Percentiles rank a stretch among this genome's conserved stretches.
Conservation (phyloP, 768 basidiomycete species). For the Tremella mesenterica region DNA sequence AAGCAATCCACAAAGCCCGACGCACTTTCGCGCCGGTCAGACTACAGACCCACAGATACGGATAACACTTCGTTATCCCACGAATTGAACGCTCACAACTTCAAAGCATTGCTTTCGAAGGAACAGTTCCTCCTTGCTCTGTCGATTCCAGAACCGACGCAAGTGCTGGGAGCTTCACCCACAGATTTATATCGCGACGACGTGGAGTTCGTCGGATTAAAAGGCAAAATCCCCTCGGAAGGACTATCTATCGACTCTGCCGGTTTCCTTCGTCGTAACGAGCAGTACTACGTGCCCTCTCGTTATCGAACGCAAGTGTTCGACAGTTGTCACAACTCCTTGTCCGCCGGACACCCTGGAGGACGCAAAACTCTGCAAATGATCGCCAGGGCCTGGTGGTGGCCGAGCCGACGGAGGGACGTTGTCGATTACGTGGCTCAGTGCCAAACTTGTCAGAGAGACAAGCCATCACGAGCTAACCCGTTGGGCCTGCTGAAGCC, state of each 20-base stretch:
- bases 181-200: neutral
- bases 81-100: neutral
- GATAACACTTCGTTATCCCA: neutral
- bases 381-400: neutral
- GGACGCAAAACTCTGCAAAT: neutral
- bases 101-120: neutral
- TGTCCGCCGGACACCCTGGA: neutral
- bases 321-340: neutral
- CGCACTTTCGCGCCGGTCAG: constrained; percentile 9
- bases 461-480: neutral
- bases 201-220: neutral
- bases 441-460: neutral
- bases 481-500: neutral
- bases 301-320: neutral
- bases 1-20: constrained; percentile 3
- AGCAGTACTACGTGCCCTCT: neutral
- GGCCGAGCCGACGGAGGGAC: neutral
- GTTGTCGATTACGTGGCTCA: neutral
- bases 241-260: neutral
- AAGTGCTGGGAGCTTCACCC: neutral
- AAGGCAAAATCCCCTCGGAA: neutral
- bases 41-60: constrained; percentile 4
- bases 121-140: neutral
- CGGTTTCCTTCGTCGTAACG: neutral
- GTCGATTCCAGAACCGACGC: neutral